Conservation (phyloP, 148 eudicot species). For the Diospyros lotus region DNA sequence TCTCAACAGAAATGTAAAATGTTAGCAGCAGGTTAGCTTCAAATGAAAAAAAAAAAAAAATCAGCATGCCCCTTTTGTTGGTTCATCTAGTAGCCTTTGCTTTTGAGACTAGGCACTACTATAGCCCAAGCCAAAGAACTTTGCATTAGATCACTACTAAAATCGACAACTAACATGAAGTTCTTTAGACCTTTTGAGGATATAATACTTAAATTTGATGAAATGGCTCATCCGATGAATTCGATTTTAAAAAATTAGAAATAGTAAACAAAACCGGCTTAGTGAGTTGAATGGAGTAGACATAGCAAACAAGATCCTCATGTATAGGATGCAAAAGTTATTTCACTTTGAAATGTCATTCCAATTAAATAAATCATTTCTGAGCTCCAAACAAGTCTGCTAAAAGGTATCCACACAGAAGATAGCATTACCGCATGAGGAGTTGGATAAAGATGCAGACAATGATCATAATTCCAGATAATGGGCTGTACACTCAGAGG, state of each 20-base stretch:
- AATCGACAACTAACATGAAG: background rate
- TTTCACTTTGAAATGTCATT: background rate
- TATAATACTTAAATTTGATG: background rate
- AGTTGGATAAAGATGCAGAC: constrained; percentile 85
- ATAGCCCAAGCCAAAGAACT: background rate
- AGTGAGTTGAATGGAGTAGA: too few species aligned
- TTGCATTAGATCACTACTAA: background rate
- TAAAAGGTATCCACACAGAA: background rate
- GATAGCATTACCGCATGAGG: constrained; percentile 70
- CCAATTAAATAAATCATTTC: background rate
- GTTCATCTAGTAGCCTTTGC: background rate
- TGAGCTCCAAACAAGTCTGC: background rate
- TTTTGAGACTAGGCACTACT: background rate
- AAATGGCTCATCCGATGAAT: background rate
- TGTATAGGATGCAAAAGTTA: background rate
- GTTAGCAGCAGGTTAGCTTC: background rate
- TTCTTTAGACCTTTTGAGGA: background rate
- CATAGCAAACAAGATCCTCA: too few species aligned
- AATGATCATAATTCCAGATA: constrained; percentile 92
- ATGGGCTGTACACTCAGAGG: constrained; percentile 80
- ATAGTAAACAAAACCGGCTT: background rate
- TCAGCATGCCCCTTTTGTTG: background rate
- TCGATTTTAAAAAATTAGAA: background rate
- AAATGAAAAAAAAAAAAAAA: background rate
- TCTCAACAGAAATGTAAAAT: background rate